A percentile compares a stretch with the other conserved stretches of the same genome.
Conservation (phyloP, 345 rosid genomes). For the Aurinia saxatilis region DNA sequence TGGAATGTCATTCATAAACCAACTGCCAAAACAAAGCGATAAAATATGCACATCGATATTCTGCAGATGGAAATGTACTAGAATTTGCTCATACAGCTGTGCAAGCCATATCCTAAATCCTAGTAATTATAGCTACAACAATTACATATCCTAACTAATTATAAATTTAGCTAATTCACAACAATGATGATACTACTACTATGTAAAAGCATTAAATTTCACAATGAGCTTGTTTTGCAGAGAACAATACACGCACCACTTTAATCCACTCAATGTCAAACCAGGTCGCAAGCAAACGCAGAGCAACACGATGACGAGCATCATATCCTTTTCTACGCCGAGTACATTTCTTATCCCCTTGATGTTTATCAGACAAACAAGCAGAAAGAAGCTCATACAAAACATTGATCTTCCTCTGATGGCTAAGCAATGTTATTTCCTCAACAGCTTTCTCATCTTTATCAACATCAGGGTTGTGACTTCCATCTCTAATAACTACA, state of each 20-base stretch:
- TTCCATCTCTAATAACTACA: conserved; percentile 21
- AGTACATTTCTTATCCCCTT: conserved; percentile 41
- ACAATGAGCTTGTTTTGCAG: background rate
- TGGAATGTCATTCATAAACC: background rate
- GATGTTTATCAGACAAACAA: conserved; percentile 68
- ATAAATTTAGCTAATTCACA: background rate
- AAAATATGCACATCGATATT: background rate
- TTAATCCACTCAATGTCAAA: conserved; percentile 71
- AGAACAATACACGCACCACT: conserved; percentile 51
- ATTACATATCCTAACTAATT: background rate
- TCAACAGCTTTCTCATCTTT: conserved; percentile 48
- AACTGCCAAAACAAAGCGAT: background rate
- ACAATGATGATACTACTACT: background rate
- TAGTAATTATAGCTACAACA: background rate
- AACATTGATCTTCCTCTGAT: conserved; percentile 68
- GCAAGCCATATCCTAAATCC: too few species aligned
- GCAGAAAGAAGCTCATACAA: conserved; percentile 87
- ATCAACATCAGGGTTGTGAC: conserved; percentile 18
- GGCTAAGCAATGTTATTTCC: conserved; percentile 56
- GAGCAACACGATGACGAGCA: conserved; percentile 86
- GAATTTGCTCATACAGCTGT: background rate
- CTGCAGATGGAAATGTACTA: background rate
- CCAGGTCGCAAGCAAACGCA: conserved; percentile 82
- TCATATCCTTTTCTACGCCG: conserved; percentile 80
- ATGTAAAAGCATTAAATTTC: background rate